A percentile compares a stretch with the other conserved stretches of the same genome.
phyloP scores from a whole-genome alignment of 352 stramenopile species.

The Plasmopara halstedii region DNA sequence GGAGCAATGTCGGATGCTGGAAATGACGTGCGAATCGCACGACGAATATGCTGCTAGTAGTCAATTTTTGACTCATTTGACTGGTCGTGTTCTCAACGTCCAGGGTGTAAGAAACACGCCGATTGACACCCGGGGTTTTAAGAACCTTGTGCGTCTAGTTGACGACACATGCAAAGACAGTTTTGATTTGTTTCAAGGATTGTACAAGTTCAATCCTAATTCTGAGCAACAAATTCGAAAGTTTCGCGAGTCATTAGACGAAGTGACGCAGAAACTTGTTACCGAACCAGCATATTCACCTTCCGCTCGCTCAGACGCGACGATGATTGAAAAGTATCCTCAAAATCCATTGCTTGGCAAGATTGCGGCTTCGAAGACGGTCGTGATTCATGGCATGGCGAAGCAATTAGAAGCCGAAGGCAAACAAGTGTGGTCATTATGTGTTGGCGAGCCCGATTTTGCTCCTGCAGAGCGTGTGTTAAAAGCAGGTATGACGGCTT shows the following conservation, averaged over 20 bases:
- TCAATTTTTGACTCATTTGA: conserved; percentile 98
- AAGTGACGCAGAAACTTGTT: conserved; percentile 43
- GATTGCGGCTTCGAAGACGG: conserved; percentile 86
- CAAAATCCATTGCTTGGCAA: conserved; percentile 77
- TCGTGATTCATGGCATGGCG: conserved; percentile 93
- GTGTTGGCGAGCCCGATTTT: conserved; percentile 94
- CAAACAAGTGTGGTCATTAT: conserved; percentile 88
- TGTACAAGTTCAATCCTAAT: conserved; percentile 97
- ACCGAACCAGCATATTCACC: conserved; percentile 2
- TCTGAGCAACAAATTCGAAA: conserved; percentile 77
- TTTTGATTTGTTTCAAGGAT: conserved; percentile 97
- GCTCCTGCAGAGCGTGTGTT: conserved; percentile 84
- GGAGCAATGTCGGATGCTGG: conserved; percentile 95
- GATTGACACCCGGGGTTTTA: conserved; percentile 97
- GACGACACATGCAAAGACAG: conserved; percentile 95
- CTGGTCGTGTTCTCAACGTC: conserved; percentile 92
- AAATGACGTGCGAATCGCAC: conserved; percentile 94
- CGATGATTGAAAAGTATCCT: conserved; percentile 51
- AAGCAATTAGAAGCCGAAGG: conserved; percentile 94
- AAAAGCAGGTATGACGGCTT: conserved; percentile 72
- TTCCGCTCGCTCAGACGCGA: neutral
- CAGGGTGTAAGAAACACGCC: conserved; percentile 80
- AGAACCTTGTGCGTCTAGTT: conserved; percentile 95
- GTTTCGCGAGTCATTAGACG: conserved; percentile 50
- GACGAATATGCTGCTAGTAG: conserved; percentile 95